A percentile compares a stretch with the other conserved stretches of the same genome.
Conservation (phyloP, 2,329 filamentous ascomycete species). For the Colletotrichum caudatum region DNA sequence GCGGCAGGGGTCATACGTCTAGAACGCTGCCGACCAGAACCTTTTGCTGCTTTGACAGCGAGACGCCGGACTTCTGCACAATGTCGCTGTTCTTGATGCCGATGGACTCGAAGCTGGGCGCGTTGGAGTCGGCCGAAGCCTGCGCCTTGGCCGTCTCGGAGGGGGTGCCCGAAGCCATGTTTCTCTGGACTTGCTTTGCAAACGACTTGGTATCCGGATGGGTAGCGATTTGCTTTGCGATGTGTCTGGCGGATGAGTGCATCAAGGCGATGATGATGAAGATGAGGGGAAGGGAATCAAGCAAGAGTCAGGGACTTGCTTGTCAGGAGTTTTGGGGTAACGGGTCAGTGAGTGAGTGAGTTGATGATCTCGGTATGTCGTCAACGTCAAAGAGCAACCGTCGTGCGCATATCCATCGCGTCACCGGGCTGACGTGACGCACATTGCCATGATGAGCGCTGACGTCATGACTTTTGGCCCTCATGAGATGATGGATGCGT, state of each 20-base stretch:
- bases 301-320: not conserved
- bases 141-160: constrained; percentile 48
- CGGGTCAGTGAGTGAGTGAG: not conserved
- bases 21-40: constrained; percentile 69
- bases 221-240: constrained; percentile 32
- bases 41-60: constrained; percentile 62
- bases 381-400: not conserved
- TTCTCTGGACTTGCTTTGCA: constrained; percentile 37
- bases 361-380: not conserved
- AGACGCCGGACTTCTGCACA: constrained; percentile 62
- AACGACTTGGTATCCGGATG: constrained; percentile 40
- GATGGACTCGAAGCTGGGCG: constrained; percentile 47
- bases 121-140: constrained; percentile 31
- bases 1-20: constrained; percentile 55
- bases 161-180: constrained; percentile 48
- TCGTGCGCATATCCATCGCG: constrained; percentile 33
- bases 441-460: constrained; percentile 31
- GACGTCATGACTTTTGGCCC: constrained; percentile 39
- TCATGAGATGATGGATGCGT: not conserved
- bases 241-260: constrained; percentile 30
- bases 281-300: not conserved
- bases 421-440: constrained; percentile 24
- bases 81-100: constrained; percentile 67
- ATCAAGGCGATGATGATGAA: constrained; percentile 16
- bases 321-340: not conserved